Conservation (phyloP, 164 flowering plant species). For the Pachysandra terminalis region DNA sequence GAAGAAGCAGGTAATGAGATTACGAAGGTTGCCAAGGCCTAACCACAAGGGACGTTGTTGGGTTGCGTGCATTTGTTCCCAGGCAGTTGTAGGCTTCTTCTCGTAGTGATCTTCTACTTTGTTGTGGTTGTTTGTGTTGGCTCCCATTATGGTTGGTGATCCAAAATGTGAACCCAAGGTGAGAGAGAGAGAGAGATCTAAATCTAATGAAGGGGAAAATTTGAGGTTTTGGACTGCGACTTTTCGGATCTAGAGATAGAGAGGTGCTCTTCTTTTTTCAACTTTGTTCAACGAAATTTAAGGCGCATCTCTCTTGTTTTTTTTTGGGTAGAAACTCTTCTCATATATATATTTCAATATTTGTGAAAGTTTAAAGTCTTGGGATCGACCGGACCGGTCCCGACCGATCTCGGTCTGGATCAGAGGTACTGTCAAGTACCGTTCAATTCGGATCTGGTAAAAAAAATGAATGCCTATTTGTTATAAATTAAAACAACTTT, state of each 20-base stretch:
- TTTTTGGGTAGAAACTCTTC: no score
- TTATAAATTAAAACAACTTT: no score
- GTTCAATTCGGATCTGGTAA: no score
- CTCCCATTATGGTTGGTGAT: neutral
- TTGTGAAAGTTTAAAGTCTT: no score
- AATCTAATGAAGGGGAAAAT: no score
- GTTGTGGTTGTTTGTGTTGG: no score
- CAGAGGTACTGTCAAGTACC: no score
- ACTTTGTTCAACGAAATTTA: neutral
- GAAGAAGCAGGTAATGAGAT: neutral
- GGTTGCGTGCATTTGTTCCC: neutral
- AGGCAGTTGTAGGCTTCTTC: neutral
- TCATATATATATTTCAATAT: no score
- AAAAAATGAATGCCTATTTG: no score
- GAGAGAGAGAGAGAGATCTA: no score
- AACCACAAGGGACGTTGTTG: neutral
- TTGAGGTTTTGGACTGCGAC: neutral
- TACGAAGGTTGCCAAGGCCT: neutral
- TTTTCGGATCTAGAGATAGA: neutral
- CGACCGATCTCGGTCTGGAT: no score
- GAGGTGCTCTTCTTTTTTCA: neutral
- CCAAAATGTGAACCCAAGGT: neutral
- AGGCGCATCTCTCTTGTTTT: neutral
- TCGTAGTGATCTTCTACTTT: neutral
- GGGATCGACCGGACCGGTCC: no score